Percentiles rank a stretch among this genome's conserved stretches.
Conservation (phyloP, 306 rosid species). For the Lagenaria siceraria region DNA sequence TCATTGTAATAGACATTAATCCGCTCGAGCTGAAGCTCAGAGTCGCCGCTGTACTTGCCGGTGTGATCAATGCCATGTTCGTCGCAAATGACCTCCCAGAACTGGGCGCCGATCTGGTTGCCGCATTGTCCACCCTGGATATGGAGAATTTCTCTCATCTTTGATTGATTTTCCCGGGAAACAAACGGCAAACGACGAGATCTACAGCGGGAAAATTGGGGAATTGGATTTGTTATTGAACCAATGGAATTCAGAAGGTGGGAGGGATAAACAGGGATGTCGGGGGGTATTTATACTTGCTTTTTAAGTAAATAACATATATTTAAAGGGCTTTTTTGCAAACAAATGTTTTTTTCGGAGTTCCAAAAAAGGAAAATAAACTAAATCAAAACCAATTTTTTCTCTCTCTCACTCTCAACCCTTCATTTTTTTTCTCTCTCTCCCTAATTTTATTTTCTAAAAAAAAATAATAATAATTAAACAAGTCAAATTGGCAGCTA, state of each 20-base stretch:
- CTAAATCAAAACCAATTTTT: background rate
- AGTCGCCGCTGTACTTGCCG: slow-evolving; percentile 28
- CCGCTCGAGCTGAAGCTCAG: slow-evolving; percentile 38
- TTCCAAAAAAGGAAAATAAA: background rate
- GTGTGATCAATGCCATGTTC: slow-evolving; percentile 38
- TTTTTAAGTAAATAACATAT: background rate
- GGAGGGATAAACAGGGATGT: background rate
- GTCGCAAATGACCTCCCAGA: slow-evolving; percentile 46
- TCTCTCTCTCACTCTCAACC: background rate
- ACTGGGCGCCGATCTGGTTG: slow-evolving; percentile 45
- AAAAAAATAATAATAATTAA: background rate
- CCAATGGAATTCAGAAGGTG: background rate
- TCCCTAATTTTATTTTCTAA: background rate
- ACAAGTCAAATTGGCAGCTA: background rate
- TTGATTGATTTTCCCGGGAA: background rate
- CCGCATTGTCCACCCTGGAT: slow-evolving; percentile 48
- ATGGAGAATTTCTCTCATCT: slow-evolving; percentile 42
- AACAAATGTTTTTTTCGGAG: background rate
- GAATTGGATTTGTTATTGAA: background rate
- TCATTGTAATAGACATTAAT: slow-evolving; percentile 40
- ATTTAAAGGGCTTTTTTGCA: background rate
- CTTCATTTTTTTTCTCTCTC: background rate
- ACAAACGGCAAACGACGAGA: background rate
- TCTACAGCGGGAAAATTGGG: background rate
- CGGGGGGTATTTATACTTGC: background rate